phyloP scores from a whole-genome alignment of 108 stramenopile genomes.

The Nitzschia palea region DNA sequence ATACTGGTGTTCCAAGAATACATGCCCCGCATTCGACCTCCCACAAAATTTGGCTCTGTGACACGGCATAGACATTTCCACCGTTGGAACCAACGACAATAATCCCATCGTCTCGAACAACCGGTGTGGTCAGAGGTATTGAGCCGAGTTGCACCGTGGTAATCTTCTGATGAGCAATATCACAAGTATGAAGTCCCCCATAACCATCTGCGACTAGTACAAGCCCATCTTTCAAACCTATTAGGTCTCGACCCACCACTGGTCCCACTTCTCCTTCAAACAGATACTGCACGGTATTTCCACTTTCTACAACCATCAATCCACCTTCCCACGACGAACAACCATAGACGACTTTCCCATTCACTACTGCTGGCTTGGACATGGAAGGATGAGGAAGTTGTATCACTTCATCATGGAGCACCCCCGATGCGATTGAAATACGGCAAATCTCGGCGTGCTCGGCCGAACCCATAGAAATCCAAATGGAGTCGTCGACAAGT shows the following conservation, averaged over 20 bases:
- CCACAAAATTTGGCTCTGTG: conserved; percentile 13
- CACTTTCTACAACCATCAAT: not conserved
- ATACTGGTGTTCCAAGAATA: conserved; percentile 22
- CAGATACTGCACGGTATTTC: not conserved
- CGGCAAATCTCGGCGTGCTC: not conserved
- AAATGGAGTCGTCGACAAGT: conserved; percentile 10
- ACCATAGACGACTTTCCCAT: conserved; percentile 9
- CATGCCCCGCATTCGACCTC: conserved; percentile 3
- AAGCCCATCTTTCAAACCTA: not conserved
- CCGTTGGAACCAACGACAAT: conserved; percentile 34
- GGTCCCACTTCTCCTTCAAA: conserved; percentile 27
- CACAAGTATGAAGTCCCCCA: conserved; percentile 20
- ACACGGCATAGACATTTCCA: conserved; percentile 15
- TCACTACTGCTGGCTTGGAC: not conserved
- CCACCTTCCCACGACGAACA: conserved; percentile 41
- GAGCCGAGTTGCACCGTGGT: conserved; percentile 11
- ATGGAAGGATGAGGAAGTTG: conserved; percentile 7
- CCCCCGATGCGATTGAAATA: not conserved
- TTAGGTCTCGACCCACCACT: conserved; percentile 17
- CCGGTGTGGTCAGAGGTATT: conserved; percentile 17
- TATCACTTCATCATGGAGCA: not conserved
- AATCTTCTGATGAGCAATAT: not conserved
- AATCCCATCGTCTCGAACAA: conserved; percentile 1
- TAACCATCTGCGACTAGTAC: conserved; percentile 23
- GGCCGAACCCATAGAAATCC: not conserved